Conservation (phyloP, 208 protist species). For the Porcisia hertigi region DNA sequence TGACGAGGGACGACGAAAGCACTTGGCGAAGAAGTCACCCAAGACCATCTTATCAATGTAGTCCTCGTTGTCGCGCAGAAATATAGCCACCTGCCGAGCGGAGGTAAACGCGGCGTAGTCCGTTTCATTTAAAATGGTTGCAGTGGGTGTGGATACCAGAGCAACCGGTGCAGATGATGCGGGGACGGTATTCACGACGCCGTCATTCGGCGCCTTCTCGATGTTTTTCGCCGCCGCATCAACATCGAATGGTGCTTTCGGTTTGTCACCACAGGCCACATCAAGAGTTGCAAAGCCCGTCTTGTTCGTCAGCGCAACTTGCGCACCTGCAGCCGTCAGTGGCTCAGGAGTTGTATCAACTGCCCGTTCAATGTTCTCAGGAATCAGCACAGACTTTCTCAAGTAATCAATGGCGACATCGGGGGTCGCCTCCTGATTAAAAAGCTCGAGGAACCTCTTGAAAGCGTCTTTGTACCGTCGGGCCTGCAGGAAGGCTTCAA, state of each 20-base stretch:
- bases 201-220: not conserved
- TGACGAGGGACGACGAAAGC: constrained; percentile 43
- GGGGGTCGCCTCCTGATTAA: constrained; percentile 59
- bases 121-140: constrained; percentile 14
- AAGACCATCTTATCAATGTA: constrained; percentile 79
- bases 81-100: constrained; percentile 42
- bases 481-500: constrained; percentile 51
- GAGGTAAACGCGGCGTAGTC: constrained; percentile 30
- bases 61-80: constrained; percentile 70
- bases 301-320: not conserved
- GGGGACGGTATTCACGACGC: not conserved
- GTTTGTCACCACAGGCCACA: not conserved
- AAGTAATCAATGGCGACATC: constrained; percentile 68
- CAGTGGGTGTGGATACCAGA: not conserved
- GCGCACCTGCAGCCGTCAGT: not conserved
- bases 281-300: not conserved
- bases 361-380: constrained; percentile 2
- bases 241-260: not conserved
- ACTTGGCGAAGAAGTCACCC: constrained; percentile 88
- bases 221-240: not conserved
- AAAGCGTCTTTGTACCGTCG: constrained; percentile 72
- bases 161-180: not conserved
- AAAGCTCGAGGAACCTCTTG: constrained; percentile 65
- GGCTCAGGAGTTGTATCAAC: constrained; percentile 5
- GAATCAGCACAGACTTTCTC: constrained; percentile 32